A percentile compares a stretch with the other conserved stretches of the same genome.
phyloP scores from a whole-genome alignment of 805 yeast species.

The Metschnikowia arizonensis region DNA sequence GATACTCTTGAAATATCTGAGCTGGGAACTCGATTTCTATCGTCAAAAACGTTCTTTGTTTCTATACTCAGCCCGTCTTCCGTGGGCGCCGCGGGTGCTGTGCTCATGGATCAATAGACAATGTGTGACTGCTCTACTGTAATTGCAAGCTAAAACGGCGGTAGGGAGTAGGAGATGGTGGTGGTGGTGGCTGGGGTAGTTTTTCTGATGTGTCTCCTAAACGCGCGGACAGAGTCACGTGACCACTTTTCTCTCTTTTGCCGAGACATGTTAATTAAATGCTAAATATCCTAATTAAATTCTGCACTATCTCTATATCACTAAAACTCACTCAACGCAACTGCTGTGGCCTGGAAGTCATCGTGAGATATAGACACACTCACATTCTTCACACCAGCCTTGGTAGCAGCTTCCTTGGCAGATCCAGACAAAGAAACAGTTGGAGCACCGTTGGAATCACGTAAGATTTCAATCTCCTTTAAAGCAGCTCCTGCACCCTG shows the following conservation, averaged over 20 bases:
- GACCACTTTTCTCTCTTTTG: no score
- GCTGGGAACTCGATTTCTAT: background rate
- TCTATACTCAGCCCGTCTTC: background rate
- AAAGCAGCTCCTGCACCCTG: conserved; percentile 95
- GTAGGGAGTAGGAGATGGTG: background rate
- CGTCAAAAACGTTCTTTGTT: background rate
- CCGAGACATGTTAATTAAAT: no score
- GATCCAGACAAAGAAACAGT: conserved; percentile 69
- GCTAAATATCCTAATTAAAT: no score
- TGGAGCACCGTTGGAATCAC: conserved; percentile 77
- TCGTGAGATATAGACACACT: conserved; percentile 94
- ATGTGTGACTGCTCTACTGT: background rate
- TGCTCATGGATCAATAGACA: conserved; percentile 3
- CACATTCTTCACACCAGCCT: conserved; percentile 64
- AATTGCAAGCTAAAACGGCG: background rate
- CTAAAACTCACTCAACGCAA: conserved; percentile 69
- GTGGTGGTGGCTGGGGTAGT: no score
- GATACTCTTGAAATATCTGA: background rate
- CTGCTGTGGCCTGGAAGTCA: conserved; percentile 96
- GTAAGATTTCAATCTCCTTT: conserved; percentile 81
- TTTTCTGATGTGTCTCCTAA: background rate
- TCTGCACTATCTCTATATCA: no score
- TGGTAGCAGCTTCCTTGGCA: conserved; percentile 70
- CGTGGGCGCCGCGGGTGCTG: background rate
- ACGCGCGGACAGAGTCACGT: background rate